A percentile compares a stretch with the other conserved stretches of the same genome.
Conservation (phyloP, 164 flowering plant species). For the Brasenia schreberi region DNA sequence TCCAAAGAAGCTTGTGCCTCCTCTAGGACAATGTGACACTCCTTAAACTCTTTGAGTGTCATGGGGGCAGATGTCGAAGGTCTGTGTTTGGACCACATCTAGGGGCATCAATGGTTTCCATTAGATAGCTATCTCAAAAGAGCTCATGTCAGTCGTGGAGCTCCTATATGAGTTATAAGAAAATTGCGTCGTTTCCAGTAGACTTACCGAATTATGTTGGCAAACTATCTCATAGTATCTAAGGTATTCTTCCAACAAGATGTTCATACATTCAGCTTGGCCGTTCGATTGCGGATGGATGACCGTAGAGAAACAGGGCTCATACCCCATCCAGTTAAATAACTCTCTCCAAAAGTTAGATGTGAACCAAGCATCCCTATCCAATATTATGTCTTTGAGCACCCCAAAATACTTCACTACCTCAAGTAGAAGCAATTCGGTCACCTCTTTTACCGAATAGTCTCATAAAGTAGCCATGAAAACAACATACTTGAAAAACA, state of each 20-base stretch:
- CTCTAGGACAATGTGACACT: background rate
- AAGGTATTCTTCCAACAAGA: conserved; percentile 1
- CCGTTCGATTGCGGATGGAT: background rate
- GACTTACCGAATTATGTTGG: background rate
- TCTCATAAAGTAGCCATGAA: too few species aligned
- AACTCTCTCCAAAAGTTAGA: too few species aligned
- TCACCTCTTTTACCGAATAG: too few species aligned
- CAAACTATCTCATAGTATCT: background rate
- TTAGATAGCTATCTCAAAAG: background rate
- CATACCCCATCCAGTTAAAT: too few species aligned
- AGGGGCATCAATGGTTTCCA: background rate
- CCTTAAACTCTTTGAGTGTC: background rate
- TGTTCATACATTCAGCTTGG: background rate
- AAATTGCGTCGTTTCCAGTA: too few species aligned
- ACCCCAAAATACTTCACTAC: too few species aligned
- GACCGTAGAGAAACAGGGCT: background rate
- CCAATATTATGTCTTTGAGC: too few species aligned
- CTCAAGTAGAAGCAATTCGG: too few species aligned
- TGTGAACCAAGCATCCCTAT: too few species aligned
- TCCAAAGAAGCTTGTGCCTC: background rate
- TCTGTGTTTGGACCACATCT: background rate
- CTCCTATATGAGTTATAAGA: background rate
- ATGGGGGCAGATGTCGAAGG: background rate
- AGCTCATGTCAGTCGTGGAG: background rate
- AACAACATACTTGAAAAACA: too few species aligned